Evolutionary conservation across 345 rosid genomes (phyloP).

Genomic region (Citrus glauca): DNA sequence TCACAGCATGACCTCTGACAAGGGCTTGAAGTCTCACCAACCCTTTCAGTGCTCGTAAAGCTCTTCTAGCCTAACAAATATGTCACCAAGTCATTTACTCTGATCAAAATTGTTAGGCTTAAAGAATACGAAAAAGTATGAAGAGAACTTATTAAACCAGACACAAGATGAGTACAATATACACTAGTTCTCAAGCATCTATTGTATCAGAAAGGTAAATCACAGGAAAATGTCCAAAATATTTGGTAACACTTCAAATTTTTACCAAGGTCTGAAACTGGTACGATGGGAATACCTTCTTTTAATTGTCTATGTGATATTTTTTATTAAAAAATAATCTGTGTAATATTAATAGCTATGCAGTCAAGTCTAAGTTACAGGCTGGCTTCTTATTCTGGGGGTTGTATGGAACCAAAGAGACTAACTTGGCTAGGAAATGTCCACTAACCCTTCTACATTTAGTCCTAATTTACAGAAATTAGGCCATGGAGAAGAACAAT

Average conservation of each 20-base stretch:
- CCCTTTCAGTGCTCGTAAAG: conserved; percentile 93
- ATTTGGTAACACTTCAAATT: neutral
- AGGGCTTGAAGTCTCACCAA: conserved; percentile 97
- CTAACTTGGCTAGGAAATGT: neutral
- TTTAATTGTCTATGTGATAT: neutral
- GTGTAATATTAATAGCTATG: neutral
- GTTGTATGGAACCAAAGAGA: neutral
- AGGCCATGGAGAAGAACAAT: neutral
- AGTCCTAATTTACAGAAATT: neutral
- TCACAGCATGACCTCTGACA: conserved; percentile 96
- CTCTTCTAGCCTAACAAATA: conserved; percentile 85
- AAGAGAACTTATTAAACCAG: neutral
- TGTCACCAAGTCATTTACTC: conserved; percentile 16
- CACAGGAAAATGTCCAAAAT: neutral
- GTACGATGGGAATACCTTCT: neutral
- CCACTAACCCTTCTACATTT: neutral
- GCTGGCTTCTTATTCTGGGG: neutral
- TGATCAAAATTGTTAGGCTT: conserved; percentile 1
- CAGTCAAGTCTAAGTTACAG: neutral
- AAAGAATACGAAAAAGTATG: neutral
- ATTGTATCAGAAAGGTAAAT: neutral
- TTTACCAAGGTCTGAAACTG: neutral
- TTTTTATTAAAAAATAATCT: neutral
- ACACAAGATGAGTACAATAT: neutral
- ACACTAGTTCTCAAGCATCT: neutral